These are phyloP conservation scores for Ormosia emarginata DNA, from an alignment of 306 rosid genomes.

Conservation along the genomic window DNA sequence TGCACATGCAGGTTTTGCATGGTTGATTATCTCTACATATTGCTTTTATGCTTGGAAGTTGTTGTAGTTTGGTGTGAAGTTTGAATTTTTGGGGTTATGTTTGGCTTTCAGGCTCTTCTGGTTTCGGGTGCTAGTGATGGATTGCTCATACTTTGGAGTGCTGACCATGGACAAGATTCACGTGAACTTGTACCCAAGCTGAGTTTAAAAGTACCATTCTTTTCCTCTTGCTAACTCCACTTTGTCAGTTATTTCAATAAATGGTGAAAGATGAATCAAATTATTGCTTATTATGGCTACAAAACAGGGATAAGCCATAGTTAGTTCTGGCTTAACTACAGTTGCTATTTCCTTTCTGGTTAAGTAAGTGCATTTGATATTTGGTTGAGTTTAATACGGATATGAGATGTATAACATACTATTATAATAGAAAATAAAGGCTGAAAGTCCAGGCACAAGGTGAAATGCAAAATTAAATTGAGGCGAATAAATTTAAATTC, in stretches of 20 bases:
- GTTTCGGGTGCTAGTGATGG: slow-evolving; percentile 98
- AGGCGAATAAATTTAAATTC: not conserved
- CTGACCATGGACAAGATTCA: slow-evolving; percentile 93
- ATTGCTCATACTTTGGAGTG: slow-evolving; percentile 93
- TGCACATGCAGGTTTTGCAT: slow-evolving; percentile 1
- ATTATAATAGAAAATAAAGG: not conserved
- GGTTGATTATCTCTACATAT: not conserved
- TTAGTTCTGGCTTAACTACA: slow-evolving; percentile 10
- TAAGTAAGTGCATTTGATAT: not conserved
- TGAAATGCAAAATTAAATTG: not conserved
- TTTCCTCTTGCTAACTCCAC: slow-evolving; percentile 13
- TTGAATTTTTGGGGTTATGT: slow-evolving; percentile 15
- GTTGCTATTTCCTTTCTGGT: slow-evolving; percentile 23
- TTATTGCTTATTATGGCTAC: slow-evolving; percentile 20
- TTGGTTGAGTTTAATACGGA: not conserved
- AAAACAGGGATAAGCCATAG: not conserved
- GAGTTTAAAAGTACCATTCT: slow-evolving; percentile 69
- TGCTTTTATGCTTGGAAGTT: slow-evolving; percentile 18
- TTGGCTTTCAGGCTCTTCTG: slow-evolving; percentile 72
- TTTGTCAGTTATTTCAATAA: not conserved
- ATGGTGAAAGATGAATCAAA: slow-evolving; percentile 16
- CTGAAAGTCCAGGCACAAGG: not conserved
- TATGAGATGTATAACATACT: slow-evolving; percentile 15
- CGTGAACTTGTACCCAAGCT: slow-evolving; percentile 97
- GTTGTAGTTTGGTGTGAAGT: not conserved